phyloP scores from a whole-genome alignment of 2,329 filamentous ascomycete species.

The Cyclaneusma minus region DNA sequence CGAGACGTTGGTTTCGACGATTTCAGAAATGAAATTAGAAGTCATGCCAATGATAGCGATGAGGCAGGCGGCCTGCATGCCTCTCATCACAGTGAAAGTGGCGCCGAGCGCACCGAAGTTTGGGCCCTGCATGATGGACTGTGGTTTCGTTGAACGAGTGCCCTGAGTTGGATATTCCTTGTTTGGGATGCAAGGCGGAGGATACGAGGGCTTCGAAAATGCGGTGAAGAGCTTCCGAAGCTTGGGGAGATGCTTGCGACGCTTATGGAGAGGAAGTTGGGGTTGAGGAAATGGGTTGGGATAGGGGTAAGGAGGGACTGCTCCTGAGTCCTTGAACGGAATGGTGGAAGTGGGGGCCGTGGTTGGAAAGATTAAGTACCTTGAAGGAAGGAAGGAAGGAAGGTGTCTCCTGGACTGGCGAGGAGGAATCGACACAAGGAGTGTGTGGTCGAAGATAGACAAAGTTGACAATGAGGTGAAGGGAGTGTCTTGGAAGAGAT shows the following conservation, averaged over 20 bases:
- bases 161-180: not conserved
- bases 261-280: not conserved
- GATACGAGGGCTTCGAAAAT: constrained; percentile 1
- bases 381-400: constrained; percentile 12
- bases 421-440: constrained; percentile 9
- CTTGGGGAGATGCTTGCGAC: not conserved
- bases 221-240: not conserved
- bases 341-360: constrained; percentile 4
- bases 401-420: constrained; percentile 8
- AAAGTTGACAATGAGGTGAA: constrained; percentile 6
- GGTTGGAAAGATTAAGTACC: too few species aligned
- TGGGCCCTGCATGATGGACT: constrained; percentile 14
- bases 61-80: constrained; percentile 55
- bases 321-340: constrained; percentile 9
- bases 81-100: constrained; percentile 60
- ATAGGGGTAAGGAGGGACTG: constrained; percentile 8
- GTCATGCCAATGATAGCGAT: constrained; percentile 66
- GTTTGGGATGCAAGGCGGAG: too few species aligned
- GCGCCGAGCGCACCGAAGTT: constrained; percentile 52
- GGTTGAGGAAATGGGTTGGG: not conserved
- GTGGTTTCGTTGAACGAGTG: constrained; percentile 2
- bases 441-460: constrained; percentile 5
- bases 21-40: constrained; percentile 67
- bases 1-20: constrained; percentile 47
- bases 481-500: constrained; percentile 9